These are phyloP conservation scores for Rhododendron molle DNA, from an alignment of 148 eudicot species.

Conservation along the genomic window DNA sequence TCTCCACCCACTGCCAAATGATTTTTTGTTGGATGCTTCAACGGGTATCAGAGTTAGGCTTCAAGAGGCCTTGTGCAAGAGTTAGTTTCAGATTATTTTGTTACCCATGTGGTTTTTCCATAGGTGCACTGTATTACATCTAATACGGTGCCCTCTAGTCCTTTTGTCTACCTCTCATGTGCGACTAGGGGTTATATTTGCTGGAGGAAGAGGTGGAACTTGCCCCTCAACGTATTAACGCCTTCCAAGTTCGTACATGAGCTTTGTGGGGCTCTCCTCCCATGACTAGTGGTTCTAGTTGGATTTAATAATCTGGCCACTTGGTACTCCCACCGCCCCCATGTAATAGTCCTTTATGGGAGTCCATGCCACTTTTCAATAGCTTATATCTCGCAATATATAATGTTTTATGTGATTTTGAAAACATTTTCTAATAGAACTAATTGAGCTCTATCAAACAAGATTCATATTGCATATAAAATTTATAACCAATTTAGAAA, in stretches of 20 bases:
- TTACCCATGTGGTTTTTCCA: background rate
- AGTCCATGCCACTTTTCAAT: too few relatives aligned
- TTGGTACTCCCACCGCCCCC: background rate
- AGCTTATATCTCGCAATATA: too few relatives aligned
- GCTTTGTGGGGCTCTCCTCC: background rate
- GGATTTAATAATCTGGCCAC: background rate
- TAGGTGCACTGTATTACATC: background rate
- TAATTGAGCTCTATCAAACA: too few relatives aligned
- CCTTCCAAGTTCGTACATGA: background rate
- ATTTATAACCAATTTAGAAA: too few relatives aligned
- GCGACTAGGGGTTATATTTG: background rate
- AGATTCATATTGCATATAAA: too few relatives aligned
- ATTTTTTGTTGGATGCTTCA: background rate
- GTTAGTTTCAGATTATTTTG: background rate
- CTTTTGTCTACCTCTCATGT: background rate
- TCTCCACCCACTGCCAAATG: background rate
- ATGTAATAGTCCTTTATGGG: too few relatives aligned
- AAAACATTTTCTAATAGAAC: too few relatives aligned
- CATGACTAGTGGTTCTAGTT: background rate
- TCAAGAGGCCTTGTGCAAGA: background rate
- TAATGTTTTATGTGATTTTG: too few relatives aligned
- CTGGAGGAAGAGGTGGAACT: background rate
- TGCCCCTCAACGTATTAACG: background rate
- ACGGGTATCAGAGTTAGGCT: background rate
- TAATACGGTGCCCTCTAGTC: background rate